Evolutionary conservation across 2,329 filamentous ascomycete species (phyloP), one percentile per base, ranked within the genome.

Genomic region (Claviceps purpurea): DNA sequence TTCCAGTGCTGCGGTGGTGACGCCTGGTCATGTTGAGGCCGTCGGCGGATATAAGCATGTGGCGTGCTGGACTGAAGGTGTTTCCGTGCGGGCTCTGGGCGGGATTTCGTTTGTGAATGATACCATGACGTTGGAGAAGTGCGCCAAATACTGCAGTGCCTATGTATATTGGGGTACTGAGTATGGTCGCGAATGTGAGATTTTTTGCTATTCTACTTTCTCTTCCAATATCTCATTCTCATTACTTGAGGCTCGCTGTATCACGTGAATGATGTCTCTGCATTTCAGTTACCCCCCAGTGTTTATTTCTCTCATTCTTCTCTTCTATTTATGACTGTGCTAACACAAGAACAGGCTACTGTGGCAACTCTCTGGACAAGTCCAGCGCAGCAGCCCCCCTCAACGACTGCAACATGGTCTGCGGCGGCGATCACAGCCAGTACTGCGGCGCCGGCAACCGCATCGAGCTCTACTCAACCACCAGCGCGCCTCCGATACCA

Each of bases 91-190:
- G n/a, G 74, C 75, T 5, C 65, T 78, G 6, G 52, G 55, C 16
- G 70, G 64, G 22, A 65, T 64, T 4, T 56, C 63, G 4, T 72
- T 69, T 49, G 70, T 68, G 20, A 70, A 73, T 55, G 71, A 76
- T 41, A 63, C 64, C 22, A 76, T 77, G 73, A 77, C 74, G 2
- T 61, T 75, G 10, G 73, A 75, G 52, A 66, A 62, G 43, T 77
- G 74, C 60, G 67, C 69, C 64, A 55, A 56, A 2, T 73, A 70
- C 61, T 77, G 74, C 64, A 68, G 66, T 2, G 65, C 64, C 1
- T 77, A 69, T 58, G 62, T 65, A 46, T 76, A 73, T 56, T 77
- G 70, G 64, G 75, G 70, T 2, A 72, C 74, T 5, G 74, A 78
- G 57, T 78, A 73, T 55, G 73, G 73, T 10, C 66, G 72, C 30